Evolutionary conservation across 352 stramenopile species (phyloP).

Genomic region (Pythium aristosporum): DNA sequence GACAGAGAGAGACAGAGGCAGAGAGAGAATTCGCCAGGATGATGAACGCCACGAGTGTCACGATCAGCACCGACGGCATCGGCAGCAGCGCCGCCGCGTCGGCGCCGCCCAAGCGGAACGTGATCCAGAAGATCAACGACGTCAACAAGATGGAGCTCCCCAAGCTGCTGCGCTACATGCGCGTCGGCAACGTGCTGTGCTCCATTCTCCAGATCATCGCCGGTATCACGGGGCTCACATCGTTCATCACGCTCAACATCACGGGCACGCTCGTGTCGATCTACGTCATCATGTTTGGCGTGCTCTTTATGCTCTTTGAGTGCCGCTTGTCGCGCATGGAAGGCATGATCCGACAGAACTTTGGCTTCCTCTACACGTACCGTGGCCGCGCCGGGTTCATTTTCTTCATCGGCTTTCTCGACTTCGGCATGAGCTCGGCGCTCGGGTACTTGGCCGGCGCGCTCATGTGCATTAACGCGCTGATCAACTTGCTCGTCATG

Average conservation of each 20-base stretch:
- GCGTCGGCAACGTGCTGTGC: constrained; percentile 79
- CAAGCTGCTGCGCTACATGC: constrained; percentile 87
- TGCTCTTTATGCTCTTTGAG: constrained; percentile 86
- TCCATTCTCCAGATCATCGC: constrained; percentile 83
- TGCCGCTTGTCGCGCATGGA: constrained; percentile 88
- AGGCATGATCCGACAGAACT: constrained; percentile 76
- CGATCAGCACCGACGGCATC: constrained; percentile 80
- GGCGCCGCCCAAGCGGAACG: constrained; percentile 57
- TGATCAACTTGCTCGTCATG: constrained; percentile 88
- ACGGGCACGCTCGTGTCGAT: constrained; percentile 86
- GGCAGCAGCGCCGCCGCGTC: constrained; percentile 46
- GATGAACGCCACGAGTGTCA: constrained; percentile 78
- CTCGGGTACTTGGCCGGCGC: constrained; percentile 70
- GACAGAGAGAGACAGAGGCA: neutral
- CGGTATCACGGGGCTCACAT: constrained; percentile 77
- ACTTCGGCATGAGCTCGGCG: constrained; percentile 86
- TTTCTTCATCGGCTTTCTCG: constrained; percentile 88
- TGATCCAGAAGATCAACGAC: constrained; percentile 84
- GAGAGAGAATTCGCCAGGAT: constrained; percentile 28
- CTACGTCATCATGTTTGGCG: constrained; percentile 89
- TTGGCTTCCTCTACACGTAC: constrained; percentile 88
- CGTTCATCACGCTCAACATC: constrained; percentile 90
- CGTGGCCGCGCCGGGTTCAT: constrained; percentile 84
- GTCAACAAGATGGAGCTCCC: constrained; percentile 90
- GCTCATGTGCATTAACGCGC: constrained; percentile 85